A percentile compares a stretch with the other conserved stretches of the same genome.
Evolutionary conservation across 2,329 filamentous ascomycete genomes (phyloP).

Genomic region (Beauveria sp.): DNA sequence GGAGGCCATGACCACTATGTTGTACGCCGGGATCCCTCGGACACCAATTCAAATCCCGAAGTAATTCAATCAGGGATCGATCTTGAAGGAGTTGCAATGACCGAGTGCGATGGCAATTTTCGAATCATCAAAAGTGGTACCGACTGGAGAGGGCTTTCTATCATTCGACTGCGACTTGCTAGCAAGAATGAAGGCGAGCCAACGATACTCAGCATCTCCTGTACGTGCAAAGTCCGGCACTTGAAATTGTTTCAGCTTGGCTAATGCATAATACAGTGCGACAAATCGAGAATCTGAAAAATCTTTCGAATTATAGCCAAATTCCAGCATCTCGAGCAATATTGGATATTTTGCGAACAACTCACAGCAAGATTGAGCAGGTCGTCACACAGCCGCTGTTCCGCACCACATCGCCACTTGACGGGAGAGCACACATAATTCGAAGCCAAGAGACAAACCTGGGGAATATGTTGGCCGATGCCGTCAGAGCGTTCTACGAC

Average conservation of each 20-base stretch:
- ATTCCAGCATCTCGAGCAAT: neutral
- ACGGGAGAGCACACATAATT: constrained; percentile 16
- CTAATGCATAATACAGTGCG: neutral
- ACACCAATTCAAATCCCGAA: constrained; percentile 13
- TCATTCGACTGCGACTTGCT: constrained; percentile 1
- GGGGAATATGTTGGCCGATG: constrained; percentile 20
- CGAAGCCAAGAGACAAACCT: constrained; percentile 20
- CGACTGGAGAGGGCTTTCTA: constrained; percentile 12
- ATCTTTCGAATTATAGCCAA: neutral
- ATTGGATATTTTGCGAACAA: neutral
- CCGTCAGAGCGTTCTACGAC: constrained; percentile 19
- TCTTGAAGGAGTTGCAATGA: neutral
- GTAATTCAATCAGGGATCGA: constrained; percentile 12
- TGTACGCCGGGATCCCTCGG: constrained; percentile 15
- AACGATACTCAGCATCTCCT: neutral
- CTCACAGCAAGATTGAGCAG: constrained; percentile 16
- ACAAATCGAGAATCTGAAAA: neutral
- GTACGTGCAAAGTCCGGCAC: neutral
- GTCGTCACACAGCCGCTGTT: constrained; percentile 17
- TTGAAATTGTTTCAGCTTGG: neutral
- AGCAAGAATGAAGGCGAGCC: neutral
- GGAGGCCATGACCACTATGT: constrained; percentile 21
- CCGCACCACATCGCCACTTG: constrained; percentile 15
- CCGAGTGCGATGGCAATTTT: neutral
- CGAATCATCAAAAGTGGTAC: constrained; percentile 14